Conservation (phyloP, 129 eudicot genomes). For the Flaveria brownii region DNA sequence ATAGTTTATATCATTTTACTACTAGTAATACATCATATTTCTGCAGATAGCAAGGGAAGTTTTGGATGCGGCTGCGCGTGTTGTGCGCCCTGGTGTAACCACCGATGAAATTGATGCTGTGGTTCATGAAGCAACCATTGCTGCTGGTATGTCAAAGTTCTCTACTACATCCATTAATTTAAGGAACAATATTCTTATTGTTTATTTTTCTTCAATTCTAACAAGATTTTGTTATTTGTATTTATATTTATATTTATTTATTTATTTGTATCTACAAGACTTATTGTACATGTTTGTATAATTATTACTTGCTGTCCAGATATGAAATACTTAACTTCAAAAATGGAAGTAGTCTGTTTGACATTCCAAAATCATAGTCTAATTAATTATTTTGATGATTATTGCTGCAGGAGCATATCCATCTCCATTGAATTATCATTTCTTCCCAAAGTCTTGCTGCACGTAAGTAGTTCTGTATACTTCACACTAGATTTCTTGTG, state of each 20-base stretch:
- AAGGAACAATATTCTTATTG: slow-evolving; percentile 2
- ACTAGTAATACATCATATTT: slow-evolving; percentile 2
- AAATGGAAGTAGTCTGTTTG: background rate
- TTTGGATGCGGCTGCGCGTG: slow-evolving; percentile 97
- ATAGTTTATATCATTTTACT: background rate
- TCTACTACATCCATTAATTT: background rate
- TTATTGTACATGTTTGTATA: background rate
- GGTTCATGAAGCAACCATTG: slow-evolving; percentile 80
- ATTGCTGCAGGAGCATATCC: slow-evolving; percentile 87
- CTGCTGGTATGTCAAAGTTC: background rate
- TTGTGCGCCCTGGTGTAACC: slow-evolving; percentile 83
- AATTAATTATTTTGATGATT: background rate
- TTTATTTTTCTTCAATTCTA: background rate
- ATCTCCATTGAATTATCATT: slow-evolving; percentile 88
- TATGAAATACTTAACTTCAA: background rate
- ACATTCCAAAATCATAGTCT: slow-evolving; percentile 10
- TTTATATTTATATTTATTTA: too few relatives aligned
- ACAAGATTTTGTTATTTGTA: background rate
- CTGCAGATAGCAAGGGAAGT: slow-evolving; percentile 87
- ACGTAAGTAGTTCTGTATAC: slow-evolving; percentile 71
- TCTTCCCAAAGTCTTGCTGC: slow-evolving; percentile 98
- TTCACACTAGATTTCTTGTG: slow-evolving; percentile 13
- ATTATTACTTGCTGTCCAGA: background rate
- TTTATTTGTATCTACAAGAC: background rate
- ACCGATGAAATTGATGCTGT: slow-evolving; percentile 98